Base-by-base conservation (phyloP, 2,329 filamentous ascomycete genomes). In the Cephalotrichum gorgonifer region DNA sequence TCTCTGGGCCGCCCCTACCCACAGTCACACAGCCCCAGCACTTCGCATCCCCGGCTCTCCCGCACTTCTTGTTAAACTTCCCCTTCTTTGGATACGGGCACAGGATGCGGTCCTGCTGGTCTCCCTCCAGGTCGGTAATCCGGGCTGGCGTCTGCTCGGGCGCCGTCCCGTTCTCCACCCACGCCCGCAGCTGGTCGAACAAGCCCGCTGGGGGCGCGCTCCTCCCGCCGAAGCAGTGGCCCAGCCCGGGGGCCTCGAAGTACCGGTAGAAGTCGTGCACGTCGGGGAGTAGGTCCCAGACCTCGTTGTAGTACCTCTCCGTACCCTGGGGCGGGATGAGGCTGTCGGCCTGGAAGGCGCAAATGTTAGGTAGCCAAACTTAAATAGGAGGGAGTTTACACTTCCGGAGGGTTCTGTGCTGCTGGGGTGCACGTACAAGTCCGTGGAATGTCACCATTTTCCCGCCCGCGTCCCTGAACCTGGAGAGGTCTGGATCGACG, bases 231-330 rank as follows among this genome's bases (percentile, higher is more conserved):
- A 50, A 51, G 49, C 76, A 79, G 54, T 79, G 75, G 3, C 59
- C 63, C 62, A 77, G 69, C 1, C 74, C 75, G 2, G 74, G 73
- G 6, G 76, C 67, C 4, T 64, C 57, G 57, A 78, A 78, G 54
- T 74, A 64, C 2, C 65, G 57, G 59, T 75, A 79, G 57, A 75
- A 74, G 15, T 72, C 68, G 2, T 67, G 69, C 38, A 70, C 67
- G 35, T 53, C 42, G 26, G 53, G 49, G 8, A 54, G 39, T 6
- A 30, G 48, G 9, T 44, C 22, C 4, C 53, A 56, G 3, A 64
- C 63, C 14, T 54, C 55, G 35, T 60, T 48, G 48, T 62, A 64
- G 54, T 66, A 70, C 27, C 60, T 50, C 14, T 58, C 53, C 6
- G 63, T 62, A 2, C 58, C 59, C n/a, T 57, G 52, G 1, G 63